phyloP scores from a whole-genome alignment of 2,329 filamentous ascomycete species.

The Calonectria pseudoturangicola region DNA sequence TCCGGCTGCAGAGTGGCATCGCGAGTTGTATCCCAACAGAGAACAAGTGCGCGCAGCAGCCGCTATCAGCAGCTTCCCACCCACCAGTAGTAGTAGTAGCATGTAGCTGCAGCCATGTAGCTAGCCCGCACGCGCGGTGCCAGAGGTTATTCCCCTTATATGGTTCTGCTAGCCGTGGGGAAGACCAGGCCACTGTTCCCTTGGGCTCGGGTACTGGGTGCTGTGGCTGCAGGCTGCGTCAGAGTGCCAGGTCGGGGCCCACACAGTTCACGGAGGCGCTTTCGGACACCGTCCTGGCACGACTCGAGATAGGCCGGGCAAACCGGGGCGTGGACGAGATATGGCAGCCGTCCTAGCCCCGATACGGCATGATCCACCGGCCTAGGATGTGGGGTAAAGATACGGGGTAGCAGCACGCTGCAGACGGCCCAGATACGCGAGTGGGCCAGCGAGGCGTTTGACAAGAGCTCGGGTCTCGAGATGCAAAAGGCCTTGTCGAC shows the following conservation, averaged over 20 bases:
- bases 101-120: background rate
- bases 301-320: constrained; percentile 28
- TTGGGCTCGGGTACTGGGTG: background rate
- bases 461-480: constrained; percentile 16
- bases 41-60: background rate
- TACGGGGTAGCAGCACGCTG: constrained; percentile 34
- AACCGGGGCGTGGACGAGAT: constrained; percentile 26
- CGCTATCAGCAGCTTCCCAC: background rate
- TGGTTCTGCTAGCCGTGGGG: background rate
- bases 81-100: background rate
- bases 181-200: background rate
- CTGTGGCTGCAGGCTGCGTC: background rate
- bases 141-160: constrained; percentile 3
- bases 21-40: background rate
- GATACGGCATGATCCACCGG: constrained; percentile 25
- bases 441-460: constrained; percentile 17
- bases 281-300: constrained; percentile 34
- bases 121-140: background rate
- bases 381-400: constrained; percentile 37
- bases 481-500: constrained; percentile 19
- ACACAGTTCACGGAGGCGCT: constrained; percentile 20
- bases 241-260: constrained; percentile 17
- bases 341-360: constrained; percentile 32
- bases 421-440: constrained; percentile 24
- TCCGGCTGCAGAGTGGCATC: constrained; percentile 30